These are phyloP conservation scores for Candida coquimbonensis DNA, from an alignment of 805 yeast species.

Conservation along the genomic window DNA sequence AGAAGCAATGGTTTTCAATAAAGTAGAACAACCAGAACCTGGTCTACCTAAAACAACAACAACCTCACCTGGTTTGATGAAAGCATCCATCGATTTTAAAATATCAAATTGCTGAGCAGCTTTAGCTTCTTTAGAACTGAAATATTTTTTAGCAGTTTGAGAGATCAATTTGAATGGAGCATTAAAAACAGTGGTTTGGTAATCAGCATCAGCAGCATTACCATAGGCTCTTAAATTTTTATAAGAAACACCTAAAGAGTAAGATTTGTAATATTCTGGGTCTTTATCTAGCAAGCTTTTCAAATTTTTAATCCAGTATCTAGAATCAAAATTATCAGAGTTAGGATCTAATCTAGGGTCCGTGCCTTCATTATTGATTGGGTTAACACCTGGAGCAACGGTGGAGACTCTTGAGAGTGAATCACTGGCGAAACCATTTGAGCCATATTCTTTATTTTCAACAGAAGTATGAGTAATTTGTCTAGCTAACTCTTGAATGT, in stretches of 20 bases:
- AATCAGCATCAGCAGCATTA: constrained; percentile 47
- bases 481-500: constrained; percentile 30
- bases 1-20: constrained; percentile 51
- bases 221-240: constrained; percentile 54
- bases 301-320: constrained; percentile 53
- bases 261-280: constrained; percentile 50
- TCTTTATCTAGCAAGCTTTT: constrained; percentile 41
- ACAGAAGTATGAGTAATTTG: constrained; percentile 24
- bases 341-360: constrained; percentile 50
- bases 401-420: constrained; percentile 2
- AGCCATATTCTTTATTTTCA: not conserved
- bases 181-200: constrained; percentile 53
- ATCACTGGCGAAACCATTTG: not conserved
- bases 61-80: constrained; percentile 54
- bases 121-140: constrained; percentile 10
- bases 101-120: constrained; percentile 31
- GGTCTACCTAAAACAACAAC: constrained; percentile 70
- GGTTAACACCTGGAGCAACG: constrained; percentile 29
- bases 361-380: constrained; percentile 20
- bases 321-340: constrained; percentile 43
- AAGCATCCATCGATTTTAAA: constrained; percentile 59
- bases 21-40: constrained; percentile 72
- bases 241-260: constrained; percentile 49
- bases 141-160: constrained; percentile 6
- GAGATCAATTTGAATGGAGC: constrained; percentile 19